A percentile compares a stretch with the other conserved stretches of the same genome.
These are phyloP conservation scores for Gaillardinia entomophila DNA, from an alignment of 805 yeast species.

Conservation along the genomic window DNA sequence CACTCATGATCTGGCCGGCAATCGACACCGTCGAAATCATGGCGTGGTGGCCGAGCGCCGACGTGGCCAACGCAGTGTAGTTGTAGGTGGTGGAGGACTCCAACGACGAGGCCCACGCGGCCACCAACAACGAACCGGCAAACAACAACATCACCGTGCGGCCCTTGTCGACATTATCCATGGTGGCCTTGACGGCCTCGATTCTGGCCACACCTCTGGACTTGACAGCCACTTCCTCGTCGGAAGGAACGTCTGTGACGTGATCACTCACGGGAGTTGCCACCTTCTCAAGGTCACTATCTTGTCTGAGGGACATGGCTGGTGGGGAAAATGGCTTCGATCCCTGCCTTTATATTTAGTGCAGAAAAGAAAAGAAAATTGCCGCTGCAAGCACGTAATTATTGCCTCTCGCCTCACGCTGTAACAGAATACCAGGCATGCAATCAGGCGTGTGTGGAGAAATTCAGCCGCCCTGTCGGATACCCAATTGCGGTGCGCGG, in stretches of 20 bases:
- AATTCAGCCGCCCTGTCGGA: no score
- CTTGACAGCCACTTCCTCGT: background rate
- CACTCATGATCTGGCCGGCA: conserved; percentile 14
- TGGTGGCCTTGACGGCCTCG: conserved; percentile 14
- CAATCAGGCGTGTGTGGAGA: no score
- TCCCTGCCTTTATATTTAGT: no score
- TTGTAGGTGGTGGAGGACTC: conserved; percentile 24
- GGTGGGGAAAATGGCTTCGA: no score
- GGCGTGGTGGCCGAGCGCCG: conserved; percentile 14
- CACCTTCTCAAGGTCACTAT: background rate
- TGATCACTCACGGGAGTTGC: background rate
- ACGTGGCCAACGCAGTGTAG: conserved; percentile 27
- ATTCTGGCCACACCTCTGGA: conserved; percentile 18
- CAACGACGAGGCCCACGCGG: conserved; percentile 21
- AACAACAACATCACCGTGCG: conserved; percentile 9
- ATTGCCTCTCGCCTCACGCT: no score
- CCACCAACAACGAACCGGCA: conserved; percentile 11
- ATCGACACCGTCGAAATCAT: conserved; percentile 14
- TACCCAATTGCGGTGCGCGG: no score
- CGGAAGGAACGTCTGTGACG: background rate
- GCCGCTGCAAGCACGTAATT: no score
- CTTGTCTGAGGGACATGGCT: background rate
- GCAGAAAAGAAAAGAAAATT: no score
- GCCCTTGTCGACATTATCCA: conserved; percentile 8
- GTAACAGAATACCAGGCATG: no score